Evolutionary conservation across 495 filamentous ascomycete genomes (phyloP).

Genomic region (Penicillium nucicola): DNA sequence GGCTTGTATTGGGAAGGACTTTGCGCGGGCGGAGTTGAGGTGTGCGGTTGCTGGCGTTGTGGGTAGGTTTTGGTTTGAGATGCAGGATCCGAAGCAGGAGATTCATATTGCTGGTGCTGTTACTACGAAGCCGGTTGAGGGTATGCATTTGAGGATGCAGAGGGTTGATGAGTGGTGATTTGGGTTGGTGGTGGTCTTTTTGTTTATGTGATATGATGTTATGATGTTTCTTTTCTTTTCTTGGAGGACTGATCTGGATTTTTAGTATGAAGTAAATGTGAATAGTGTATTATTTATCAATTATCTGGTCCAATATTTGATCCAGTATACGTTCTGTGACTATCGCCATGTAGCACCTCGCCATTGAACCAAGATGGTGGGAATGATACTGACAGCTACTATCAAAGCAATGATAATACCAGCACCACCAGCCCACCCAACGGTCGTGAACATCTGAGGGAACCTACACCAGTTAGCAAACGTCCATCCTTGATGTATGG

Average conservation of each 20-base stretch:
- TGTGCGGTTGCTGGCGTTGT: conserved; percentile 37
- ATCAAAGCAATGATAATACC: conserved; percentile 43
- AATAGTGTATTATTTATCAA: too few relatives aligned
- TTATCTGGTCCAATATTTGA: too few relatives aligned
- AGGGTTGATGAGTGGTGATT: conserved; percentile 62
- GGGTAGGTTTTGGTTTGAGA: conserved; percentile 43
- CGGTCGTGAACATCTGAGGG: conserved; percentile 46
- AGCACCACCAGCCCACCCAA: conserved; percentile 40
- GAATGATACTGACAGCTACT: conserved; percentile 43
- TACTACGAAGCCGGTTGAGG: conserved; percentile 62
- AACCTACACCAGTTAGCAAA: conserved; percentile 33
- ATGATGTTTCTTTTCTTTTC: conserved; percentile 1
- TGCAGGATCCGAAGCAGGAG: conserved; percentile 58
- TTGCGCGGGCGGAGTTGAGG: conserved; percentile 40
- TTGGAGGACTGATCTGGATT: too few relatives aligned
- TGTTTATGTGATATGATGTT: not conserved
- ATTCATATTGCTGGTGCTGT: conserved; percentile 59
- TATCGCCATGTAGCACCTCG: conserved; percentile 24
- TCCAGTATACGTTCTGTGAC: too few relatives aligned
- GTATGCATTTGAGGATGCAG: conserved; percentile 59
- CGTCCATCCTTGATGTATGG: too few relatives aligned
- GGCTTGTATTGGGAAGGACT: conserved; percentile 49
- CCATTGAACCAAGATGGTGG: conserved; percentile 40
- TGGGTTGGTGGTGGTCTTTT: too few relatives aligned
- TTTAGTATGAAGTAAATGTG: too few relatives aligned